Evolutionary conservation across 257 asterid species (phyloP), one percentile per base, ranked within the genome.

Genomic region (Solanum medicagineum): DNA sequence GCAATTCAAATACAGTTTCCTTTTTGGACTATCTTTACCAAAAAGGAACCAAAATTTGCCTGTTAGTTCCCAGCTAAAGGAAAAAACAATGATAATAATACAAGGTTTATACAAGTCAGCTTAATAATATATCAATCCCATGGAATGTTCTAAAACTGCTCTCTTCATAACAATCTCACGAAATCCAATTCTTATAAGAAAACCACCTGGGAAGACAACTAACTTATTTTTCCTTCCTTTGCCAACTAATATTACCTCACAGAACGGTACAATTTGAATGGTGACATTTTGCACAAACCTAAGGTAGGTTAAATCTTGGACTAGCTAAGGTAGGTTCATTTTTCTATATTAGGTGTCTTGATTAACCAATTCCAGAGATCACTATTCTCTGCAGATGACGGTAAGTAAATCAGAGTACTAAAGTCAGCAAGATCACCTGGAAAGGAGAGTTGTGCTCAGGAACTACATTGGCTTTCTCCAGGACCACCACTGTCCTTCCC

Each of bases 401-500:
- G 53, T 53, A 16, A 29, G 83, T 26, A 79, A 53, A 79, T 16
- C 49, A 53, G 83, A 29, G 17, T 17, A 51, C 45, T 53, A 53
- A 53, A 79, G 65, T 79, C 83, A 79, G 83, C 65, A 49, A 77
- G 68, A 84, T 90, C 92, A 97, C 99, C 99, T 95, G 99, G 93
- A 97, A 94, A 86, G 94, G 95, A 89, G 91, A 81, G 86, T 94
- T 92, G 88, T 97, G 98, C 86, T 97, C 99, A 81, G 98, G 98
- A 88, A 94, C 98, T 55, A 97, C 96, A 86, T 97, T 97, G 81
- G 84, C 90, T 92, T 94, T 97, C 85, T 93, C 97, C 89, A 95
- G 89, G 88, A 97, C 99, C 79, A 97, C 90, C 83, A 97, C 99
- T 57, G 98, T 92, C 89, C 99, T 92, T 86, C 99, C 99, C 87